Evolutionary conservation across 2,329 filamentous ascomycete species (phyloP), one percentile per base, ranked within the genome.

Genomic region (Alternaria solani): DNA sequence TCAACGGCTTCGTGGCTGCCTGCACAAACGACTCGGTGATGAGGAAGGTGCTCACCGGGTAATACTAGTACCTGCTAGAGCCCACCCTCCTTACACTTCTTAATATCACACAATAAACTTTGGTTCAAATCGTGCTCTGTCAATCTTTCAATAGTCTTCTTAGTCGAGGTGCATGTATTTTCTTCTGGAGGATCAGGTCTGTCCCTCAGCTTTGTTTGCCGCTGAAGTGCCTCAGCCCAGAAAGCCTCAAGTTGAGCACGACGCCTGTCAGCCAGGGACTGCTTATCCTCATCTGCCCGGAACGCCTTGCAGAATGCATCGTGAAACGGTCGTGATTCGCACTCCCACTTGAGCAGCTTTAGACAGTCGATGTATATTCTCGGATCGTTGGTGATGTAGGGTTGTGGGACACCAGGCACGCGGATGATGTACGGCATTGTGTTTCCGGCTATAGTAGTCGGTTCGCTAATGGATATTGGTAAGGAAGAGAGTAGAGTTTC

Each of bases 341-440:
- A 62, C 3, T 46, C 23, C 64, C 67, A 70, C 16, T 63, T 56
- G 57, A 64, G 70, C 2, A 55, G 36, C 11, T 55, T 58, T 25
- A 51, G 43, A 23, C 57, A 63, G 46, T 71, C 67, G 25, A 72
- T 61, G 53, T 62, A 70, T 41, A 72, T 68, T n/a, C 36, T 54
- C 1, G 64, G 62, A 43, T 70, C 61, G 44, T 70, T 67, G 43
- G 65, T 68, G 46, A 71, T 59, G 53, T 63, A 72, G 12, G 62
- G 59, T 4, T 61, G 61, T n/a, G 60, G 61, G 26, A 55, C 57
- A 16, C 36, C 43, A 3, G 66, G 67, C 6, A 62, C 60, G 36
- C 62, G 55, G 52, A 70, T 68, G 30, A 71, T 61, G 57, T 71
- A 71, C 3, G 69, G 67, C 69, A 71, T 71, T 7, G 9, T 61